Evolutionary conservation across 306 rosid species (phyloP).

Genomic region (Quercus gilva): DNA sequence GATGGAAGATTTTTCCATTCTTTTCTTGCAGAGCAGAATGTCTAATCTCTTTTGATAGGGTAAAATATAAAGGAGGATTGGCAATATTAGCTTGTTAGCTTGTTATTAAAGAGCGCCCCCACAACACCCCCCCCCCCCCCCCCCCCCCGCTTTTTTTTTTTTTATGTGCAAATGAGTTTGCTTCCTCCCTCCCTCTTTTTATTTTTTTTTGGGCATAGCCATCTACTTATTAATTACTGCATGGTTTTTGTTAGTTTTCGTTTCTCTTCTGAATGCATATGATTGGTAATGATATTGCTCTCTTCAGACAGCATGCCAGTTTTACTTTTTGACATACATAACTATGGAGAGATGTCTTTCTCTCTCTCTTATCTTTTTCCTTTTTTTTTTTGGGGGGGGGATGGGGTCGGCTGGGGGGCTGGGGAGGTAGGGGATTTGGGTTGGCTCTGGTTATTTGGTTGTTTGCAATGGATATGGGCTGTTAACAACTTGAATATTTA

Average conservation of each 20-base stretch:
- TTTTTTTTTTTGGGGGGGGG: background rate
- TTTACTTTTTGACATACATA: background rate
- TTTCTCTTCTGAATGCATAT: background rate
- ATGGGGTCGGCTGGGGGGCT: no score
- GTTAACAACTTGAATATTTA: no score
- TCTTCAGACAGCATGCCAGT: background rate
- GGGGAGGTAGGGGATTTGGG: no score
- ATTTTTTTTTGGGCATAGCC: background rate
- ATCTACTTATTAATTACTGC: background rate
- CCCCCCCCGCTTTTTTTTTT: no score
- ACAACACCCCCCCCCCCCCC: background rate
- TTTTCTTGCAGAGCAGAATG: background rate
- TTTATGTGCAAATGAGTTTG: background rate
- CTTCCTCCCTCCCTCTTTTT: background rate
- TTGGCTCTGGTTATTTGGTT: background rate
- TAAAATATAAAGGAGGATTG: background rate
- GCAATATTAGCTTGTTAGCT: background rate
- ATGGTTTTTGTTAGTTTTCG: background rate
- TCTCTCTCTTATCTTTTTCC: background rate
- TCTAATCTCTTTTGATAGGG: background rate
- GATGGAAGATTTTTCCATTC: background rate
- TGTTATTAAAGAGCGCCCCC: background rate
- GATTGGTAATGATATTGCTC: background rate
- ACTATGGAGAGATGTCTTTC: background rate
- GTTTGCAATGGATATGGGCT: background rate